Evolutionary conservation across 768 basidiomycete genomes (phyloP), one percentile per base, ranked within the genome.

Genomic region (Nevesoporus exiguus): DNA sequence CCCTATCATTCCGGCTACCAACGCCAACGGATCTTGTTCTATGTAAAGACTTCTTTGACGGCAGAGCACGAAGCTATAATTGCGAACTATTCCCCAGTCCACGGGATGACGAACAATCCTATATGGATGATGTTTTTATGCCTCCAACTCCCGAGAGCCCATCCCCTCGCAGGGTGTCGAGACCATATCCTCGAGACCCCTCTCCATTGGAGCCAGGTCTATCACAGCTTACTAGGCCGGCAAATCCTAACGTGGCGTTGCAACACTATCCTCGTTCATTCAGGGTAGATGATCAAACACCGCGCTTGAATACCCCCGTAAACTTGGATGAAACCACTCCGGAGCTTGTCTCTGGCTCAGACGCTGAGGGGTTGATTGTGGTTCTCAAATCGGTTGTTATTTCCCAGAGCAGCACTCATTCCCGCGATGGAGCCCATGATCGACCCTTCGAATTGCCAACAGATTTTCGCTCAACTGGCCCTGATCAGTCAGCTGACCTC

Each of bases 271-370:
- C 68, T 24, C 75, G 74, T 24, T 73, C 74, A 22, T 71, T 69
- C 17, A 71, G 73, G 14, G 59, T 75, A 4, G 71, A 79, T 34
- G 78, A 81, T 49, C 68, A 69, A 43, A 51, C 71, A 2, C 66
- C 71, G 4, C 54, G 70, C 34, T 64, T 79, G 30, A 72, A 74
- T 0, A 73, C 69, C 22, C 65, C 75, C 17, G 70, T 73, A 19
- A 76, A 74, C 54, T 61, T 71, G 14, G 56, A 52, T 34, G 52
- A 49, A n/a, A 40, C 19, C 15, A 10, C 4, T 27, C 30, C 44
- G 14, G 74, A 73, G 41, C 59, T 59, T 59, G 58, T 71, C 42
- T 55, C 71, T 59, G 58, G 71, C 42, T 55, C 71, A 11, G 66
- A 66, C 21, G 63, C 66, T 22, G 54, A 61, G 22, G 62, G 65